These are phyloP conservation scores for Cryptococcus maquisensis DNA, from an alignment of 1,284 basidiomycete species.

Conservation along the genomic window DNA sequence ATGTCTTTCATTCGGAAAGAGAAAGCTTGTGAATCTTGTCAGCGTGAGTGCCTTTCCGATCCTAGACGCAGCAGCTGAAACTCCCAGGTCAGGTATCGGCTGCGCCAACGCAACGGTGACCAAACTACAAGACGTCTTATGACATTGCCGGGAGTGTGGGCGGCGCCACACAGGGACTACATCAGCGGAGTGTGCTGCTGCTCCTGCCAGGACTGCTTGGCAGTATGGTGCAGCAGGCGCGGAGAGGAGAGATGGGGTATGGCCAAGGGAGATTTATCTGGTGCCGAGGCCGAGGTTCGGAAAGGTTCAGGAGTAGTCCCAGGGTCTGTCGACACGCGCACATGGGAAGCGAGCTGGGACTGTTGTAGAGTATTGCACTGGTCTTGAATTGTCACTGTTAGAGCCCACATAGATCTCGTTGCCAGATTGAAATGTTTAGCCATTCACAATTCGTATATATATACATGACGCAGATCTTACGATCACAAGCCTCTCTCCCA, in stretches of 20 bases:
- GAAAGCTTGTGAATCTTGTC: conserved; percentile 3
- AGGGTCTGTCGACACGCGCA: too few relatives aligned
- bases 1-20: conserved; percentile 3
- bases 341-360: too few relatives aligned
- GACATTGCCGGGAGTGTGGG: conserved; percentile 14
- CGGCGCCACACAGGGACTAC: conserved; percentile 1
- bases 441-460: too few relatives aligned
- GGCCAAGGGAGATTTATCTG: conserved; percentile 1
- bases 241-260: neutral
- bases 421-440: too few relatives aligned
- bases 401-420: too few relatives aligned
- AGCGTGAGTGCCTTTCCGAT: conserved; percentile 2
- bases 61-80: neutral
- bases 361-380: too few relatives aligned
- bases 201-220: neutral
- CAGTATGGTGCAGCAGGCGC: neutral
- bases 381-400: too few relatives aligned
- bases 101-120: conserved; percentile 2
- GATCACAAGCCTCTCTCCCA: too few relatives aligned
- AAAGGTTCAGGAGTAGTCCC: too few relatives aligned
- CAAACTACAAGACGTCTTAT: conserved; percentile 6
- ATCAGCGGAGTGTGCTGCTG: neutral
- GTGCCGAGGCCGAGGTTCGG: neutral
- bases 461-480: too few relatives aligned
- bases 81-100: neutral